Conservation (phyloP, 2,329 filamentous ascomycete genomes). For the Leptographium galeiforme region DNA sequence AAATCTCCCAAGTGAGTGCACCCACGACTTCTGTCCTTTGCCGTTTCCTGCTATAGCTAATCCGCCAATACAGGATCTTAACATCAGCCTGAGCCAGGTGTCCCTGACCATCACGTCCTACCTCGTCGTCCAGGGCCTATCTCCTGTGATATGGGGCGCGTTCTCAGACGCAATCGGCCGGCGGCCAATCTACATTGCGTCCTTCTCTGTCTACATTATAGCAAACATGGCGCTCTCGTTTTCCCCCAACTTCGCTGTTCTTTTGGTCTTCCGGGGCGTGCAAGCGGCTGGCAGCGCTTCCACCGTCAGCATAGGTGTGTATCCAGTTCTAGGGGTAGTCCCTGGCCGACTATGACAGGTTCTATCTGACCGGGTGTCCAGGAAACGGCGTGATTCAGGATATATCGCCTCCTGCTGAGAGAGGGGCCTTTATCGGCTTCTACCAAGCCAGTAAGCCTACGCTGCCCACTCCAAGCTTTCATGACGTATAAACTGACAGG, state of each 20-base stretch:
- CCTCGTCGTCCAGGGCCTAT: background rate
- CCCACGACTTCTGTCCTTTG: background rate
- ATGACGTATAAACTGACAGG: background rate
- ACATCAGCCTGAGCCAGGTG: background rate
- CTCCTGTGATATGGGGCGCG: slow-evolving; percentile 1
- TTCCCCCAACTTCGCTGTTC: background rate
- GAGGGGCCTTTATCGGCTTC: background rate
- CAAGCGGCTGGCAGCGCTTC: slow-evolving; percentile 1
- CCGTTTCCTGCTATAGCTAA: background rate
- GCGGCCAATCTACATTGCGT: slow-evolving; percentile 1
- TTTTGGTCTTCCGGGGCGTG: background rate
- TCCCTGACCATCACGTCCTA: slow-evolving; percentile 1
- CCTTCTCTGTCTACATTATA: background rate
- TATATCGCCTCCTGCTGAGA: background rate
- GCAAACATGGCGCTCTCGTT: slow-evolving; percentile 1
- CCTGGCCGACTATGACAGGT: no score
- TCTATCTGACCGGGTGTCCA: background rate
- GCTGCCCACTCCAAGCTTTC: background rate
- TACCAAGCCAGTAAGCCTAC: slow-evolving; percentile 1
- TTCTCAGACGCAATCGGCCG: slow-evolving; percentile 1
- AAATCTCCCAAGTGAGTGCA: background rate
- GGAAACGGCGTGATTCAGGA: slow-evolving; percentile 2
- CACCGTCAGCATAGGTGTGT: slow-evolving; percentile 1
- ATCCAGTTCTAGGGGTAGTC: background rate
- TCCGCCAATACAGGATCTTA: background rate